Evolutionary conservation across 768 basidiomycete genomes (phyloP).

Genomic region (Pleurotus salmoneostramineus): DNA sequence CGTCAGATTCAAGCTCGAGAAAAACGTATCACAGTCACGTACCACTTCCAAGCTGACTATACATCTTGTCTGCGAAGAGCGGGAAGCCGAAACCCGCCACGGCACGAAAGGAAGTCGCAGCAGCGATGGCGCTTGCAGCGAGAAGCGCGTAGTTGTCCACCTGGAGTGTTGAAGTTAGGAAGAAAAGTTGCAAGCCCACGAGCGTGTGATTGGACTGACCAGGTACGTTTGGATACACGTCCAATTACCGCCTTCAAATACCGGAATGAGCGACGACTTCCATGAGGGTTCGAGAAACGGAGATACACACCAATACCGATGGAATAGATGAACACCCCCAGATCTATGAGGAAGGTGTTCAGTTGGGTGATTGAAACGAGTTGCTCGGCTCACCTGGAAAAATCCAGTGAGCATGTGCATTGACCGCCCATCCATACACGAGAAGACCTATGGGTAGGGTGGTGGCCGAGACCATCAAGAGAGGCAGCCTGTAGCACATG

Average conservation of each 20-base stretch:
- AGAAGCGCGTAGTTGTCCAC: conserved; percentile 84
- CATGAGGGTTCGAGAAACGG: conserved; percentile 32
- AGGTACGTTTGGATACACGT: conserved; percentile 55
- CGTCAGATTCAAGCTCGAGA: neutral
- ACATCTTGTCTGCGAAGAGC: conserved; percentile 59
- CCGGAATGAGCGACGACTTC: conserved; percentile 38
- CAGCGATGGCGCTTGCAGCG: conserved; percentile 55
- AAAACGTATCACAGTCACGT: conserved; percentile 5
- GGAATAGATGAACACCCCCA: conserved; percentile 44
- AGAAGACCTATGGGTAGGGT: conserved; percentile 58
- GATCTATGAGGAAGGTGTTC: conserved; percentile 14
- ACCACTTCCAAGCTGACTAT: conserved; percentile 42
- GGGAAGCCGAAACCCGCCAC: conserved; percentile 63
- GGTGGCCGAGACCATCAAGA: conserved; percentile 45
- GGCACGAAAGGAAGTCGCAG: conserved; percentile 50
- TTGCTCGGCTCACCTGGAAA: conserved; percentile 37
- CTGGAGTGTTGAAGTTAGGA: no score
- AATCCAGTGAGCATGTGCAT: conserved; percentile 52
- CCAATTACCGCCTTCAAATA: conserved; percentile 27
- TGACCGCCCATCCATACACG: conserved; percentile 60
- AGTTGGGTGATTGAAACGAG: neutral
- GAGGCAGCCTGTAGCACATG: conserved; percentile 18
- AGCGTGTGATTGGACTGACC: conserved; percentile 24
- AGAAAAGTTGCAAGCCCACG: conserved; percentile 24
- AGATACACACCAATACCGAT: conserved; percentile 44